Evolutionary conservation across 1,284 basidiomycete genomes (phyloP).

Genomic region (Porodaedalea pini): DNA sequence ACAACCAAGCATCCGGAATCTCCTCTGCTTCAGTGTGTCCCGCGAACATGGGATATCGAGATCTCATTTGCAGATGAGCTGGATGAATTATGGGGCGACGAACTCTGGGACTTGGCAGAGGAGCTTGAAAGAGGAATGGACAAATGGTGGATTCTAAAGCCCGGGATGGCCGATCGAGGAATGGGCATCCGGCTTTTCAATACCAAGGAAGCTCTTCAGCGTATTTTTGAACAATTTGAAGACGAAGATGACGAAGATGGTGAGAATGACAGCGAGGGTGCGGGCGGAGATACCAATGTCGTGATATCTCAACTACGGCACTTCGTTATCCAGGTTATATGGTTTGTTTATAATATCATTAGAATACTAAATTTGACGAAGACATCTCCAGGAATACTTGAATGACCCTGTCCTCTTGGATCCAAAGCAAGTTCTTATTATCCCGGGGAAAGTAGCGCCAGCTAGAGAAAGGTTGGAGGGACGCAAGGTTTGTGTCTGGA

Average conservation of each 20-base stretch:
- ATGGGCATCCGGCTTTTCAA: conserved; percentile 94
- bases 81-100: conserved; percentile 91
- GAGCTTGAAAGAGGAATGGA: conserved; percentile 47
- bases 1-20: conserved; percentile 67
- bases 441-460: conserved; percentile 23
- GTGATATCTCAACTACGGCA: conserved; percentile 87
- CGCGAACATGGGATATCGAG: conserved; percentile 85
- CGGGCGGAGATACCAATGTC: conserved; percentile 51
- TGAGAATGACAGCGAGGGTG: conserved; percentile 26
- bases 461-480: conserved; percentile 40
- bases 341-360: conserved; percentile 15
- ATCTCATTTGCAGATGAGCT: conserved; percentile 92
- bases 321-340: conserved; percentile 89
- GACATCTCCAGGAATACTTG: conserved; percentile 71
- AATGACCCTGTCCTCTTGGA: conserved; percentile 74
- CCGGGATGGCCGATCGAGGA: conserved; percentile 95
- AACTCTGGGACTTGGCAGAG: conserved; percentile 83
- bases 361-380: conserved; percentile 12
- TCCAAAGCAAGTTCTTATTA: conserved; percentile 45
- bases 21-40: conserved; percentile 53
- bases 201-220: conserved; percentile 66
- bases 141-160: conserved; percentile 93
- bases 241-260: conserved; percentile 43
- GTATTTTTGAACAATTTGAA: conserved; percentile 87
- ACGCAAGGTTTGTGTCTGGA: conserved; percentile 55